These are phyloP conservation scores for Aspergillus pseudoglaucus DNA, from an alignment of 2,329 filamentous ascomycete species.

Conservation along the genomic window DNA sequence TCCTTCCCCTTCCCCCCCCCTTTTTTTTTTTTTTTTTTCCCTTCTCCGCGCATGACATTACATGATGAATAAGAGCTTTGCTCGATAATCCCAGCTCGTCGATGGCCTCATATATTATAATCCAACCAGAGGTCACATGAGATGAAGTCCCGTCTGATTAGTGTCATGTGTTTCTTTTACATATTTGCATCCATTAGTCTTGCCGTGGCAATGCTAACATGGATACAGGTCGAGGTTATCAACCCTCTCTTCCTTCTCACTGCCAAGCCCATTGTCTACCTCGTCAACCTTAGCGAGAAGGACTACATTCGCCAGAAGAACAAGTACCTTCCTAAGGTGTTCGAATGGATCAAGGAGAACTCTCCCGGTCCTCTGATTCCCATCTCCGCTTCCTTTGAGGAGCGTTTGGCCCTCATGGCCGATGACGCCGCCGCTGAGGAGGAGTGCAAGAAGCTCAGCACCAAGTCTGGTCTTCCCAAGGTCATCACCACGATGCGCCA, in stretches of 20 bases:
- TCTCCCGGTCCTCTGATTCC: conserved; percentile 83
- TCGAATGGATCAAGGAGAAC: conserved; percentile 91
- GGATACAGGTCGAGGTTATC: conserved; percentile 80
- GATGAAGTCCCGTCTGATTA: conserved; percentile 74
- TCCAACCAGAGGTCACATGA: conserved; percentile 76
- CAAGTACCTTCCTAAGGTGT: conserved; percentile 91
- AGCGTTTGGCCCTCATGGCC: conserved; percentile 76
- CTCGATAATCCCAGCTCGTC: conserved; percentile 99
- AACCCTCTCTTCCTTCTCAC: conserved; percentile 93
- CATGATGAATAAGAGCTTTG: conserved; percentile 99
- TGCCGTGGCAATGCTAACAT: conserved; percentile 13
- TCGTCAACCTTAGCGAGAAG: conserved; percentile 94
- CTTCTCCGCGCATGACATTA: conserved; percentile 29
- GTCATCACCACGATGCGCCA: conserved; percentile 90
- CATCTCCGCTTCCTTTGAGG: conserved; percentile 87
- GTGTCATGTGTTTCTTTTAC: conserved; percentile 5
- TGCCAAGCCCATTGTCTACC: conserved; percentile 93
- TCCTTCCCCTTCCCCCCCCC: conserved; percentile 6
- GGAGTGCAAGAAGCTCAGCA: conserved; percentile 82
- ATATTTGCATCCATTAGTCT: conserved; percentile 10
- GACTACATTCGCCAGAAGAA: conserved; percentile 99
- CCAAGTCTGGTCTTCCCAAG: conserved; percentile 87
- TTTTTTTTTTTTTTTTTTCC: conserved; percentile 15
- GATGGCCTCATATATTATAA: conserved; percentile 65
- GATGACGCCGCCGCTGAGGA: conserved; percentile 69